phyloP scores from a whole-genome alignment of 345 rosid species.

The Draba incana region DNA sequence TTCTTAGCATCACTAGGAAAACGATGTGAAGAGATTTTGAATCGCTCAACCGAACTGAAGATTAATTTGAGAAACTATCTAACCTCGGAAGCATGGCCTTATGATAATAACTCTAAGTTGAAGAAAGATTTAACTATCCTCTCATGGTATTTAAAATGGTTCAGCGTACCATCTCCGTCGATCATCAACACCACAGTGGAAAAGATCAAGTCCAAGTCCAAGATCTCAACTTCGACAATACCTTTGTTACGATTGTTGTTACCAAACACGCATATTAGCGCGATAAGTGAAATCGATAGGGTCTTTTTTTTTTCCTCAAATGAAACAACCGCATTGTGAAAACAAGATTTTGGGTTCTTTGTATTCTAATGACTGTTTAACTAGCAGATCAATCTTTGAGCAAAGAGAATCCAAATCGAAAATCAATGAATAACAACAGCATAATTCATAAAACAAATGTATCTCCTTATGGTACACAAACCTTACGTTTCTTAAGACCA shows the following conservation, averaged over 20 bases:
- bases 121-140: constrained; percentile 50
- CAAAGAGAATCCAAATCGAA: neutral
- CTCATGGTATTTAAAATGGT: constrained; percentile 90
- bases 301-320: constrained; percentile 42
- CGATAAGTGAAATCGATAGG: constrained; percentile 58
- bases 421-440: neutral
- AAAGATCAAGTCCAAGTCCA: constrained; percentile 54
- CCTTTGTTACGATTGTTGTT: constrained; percentile 67
- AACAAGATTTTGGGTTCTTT: constrained; percentile 3
- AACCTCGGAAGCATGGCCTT: constrained; percentile 69
- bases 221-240: constrained; percentile 51
- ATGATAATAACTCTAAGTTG: constrained; percentile 34
- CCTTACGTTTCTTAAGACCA: too few relatives aligned
- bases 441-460: neutral
- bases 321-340: constrained; percentile 25
- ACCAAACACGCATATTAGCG: constrained; percentile 63
- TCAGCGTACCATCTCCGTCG: constrained; percentile 64
- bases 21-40: constrained; percentile 70
- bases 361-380: neutral
- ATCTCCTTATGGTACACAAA: too few relatives aligned
- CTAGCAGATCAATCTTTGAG: neutral
- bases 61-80: constrained; percentile 53
- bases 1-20: constrained; percentile 71
- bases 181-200: constrained; percentile 49
- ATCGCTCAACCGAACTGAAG: constrained; percentile 46